Evolutionary conservation across 2,329 filamentous ascomycete genomes (phyloP), one percentile per base, ranked within the genome.

Genomic region (Microcyclospora pomicola): DNA sequence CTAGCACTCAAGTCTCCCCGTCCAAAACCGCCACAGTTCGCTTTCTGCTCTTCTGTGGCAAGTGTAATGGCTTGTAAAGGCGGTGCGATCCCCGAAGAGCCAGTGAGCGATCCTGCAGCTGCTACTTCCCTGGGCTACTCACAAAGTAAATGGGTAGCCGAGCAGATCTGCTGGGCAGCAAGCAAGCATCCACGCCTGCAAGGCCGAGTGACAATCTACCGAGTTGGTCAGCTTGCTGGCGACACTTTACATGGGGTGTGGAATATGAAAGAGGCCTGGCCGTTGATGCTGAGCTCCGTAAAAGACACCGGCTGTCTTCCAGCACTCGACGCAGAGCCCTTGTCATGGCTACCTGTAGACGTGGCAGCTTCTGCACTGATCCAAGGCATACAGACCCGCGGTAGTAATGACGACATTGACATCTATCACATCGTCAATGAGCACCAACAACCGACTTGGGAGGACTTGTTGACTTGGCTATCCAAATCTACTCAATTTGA

Each of bases 91-190:
- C 53, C 56, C 1, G 70, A 75, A 47, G 35, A 35, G 2, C 49
- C 67, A 2, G 58, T 66, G 2, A 37, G 48, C 1, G 49, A 66
- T 16, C 65, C 69, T 1, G 47, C 51, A 2, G 56, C 64, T 28
- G 64, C 69, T 1, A 65, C 65, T 1, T 50, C 60, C 0, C 57
- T 73, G 5, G 73, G 73, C 4, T 77, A 77, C 46, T 66, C 69
- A 1, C 63, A 63, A 19, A 74, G 69, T 1, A 69, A 73, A 55
- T 75, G 72, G 71, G 69, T 75, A 1, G 72, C 71, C 1, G 73
- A 77, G 55, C 59, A 59, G 13, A 65, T 75, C 9, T 74, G 70
- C 44, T 47, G 59, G 1, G 48, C 57, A 5, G 66, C 65, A 12
- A 50, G 54, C 33, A 39, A 53, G 15, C 19, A 41, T 35, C 46